Evolutionary conservation across 805 yeast genomes (phyloP).

Genomic region (Yarrowia sp.): DNA sequence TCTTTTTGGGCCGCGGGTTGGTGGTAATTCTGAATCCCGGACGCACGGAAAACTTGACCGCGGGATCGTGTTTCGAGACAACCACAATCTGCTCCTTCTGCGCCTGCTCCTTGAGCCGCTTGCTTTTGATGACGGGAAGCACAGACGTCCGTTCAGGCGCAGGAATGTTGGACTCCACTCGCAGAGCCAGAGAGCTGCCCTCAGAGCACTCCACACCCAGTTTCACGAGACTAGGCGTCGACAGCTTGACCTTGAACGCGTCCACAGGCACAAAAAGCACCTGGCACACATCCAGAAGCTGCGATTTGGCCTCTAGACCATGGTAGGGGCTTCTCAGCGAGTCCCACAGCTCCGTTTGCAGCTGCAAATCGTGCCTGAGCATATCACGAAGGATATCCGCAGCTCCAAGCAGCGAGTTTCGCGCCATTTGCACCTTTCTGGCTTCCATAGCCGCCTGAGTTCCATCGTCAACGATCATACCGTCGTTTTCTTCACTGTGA

Average conservation of each 20-base stretch:
- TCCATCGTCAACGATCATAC: conserved; percentile 58
- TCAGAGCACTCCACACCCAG: conserved; percentile 37
- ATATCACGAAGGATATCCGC: conserved; percentile 62
- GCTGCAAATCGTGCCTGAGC: conserved; percentile 50
- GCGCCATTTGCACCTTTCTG: conserved; percentile 63
- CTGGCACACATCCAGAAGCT: conserved; percentile 61
- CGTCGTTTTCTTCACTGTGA: conserved; percentile 40
- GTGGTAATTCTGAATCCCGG: conserved; percentile 5
- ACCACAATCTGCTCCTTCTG: conserved; percentile 12
- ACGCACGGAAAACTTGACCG: background rate
- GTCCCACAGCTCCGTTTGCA: conserved; percentile 65
- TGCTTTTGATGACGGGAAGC: conserved; percentile 10
- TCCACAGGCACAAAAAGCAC: conserved; percentile 64
- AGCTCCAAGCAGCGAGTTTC: conserved; percentile 63
- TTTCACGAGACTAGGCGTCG: conserved; percentile 65
- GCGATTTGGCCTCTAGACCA: conserved; percentile 58
- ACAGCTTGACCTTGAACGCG: conserved; percentile 58
- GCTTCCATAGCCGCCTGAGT: conserved; percentile 45
- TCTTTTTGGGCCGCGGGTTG: background rate
- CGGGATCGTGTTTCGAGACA: background rate
- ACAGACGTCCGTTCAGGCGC: conserved; percentile 2
- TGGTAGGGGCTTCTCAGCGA: conserved; percentile 55
- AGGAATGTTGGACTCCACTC: conserved; percentile 16
- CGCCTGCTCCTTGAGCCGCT: conserved; percentile 23
- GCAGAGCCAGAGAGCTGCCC: background rate